Conservation (phyloP, 148 eudicot genomes). For the Agrostemma githago region DNA sequence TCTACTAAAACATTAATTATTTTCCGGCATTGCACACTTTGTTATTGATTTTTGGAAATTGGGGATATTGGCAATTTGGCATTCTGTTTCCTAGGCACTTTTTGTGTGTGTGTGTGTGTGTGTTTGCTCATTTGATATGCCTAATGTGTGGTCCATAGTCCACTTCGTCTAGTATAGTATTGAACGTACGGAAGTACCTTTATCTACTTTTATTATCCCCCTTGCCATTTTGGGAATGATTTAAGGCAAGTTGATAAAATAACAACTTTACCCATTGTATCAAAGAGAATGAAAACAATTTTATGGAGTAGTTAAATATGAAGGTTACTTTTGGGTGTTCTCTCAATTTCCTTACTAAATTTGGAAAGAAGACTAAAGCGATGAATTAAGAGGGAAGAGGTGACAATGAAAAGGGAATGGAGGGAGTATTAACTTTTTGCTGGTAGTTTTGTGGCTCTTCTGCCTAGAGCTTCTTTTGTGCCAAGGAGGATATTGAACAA, state of each 20-base stretch:
- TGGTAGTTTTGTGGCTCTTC: neutral
- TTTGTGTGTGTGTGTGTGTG: neutral
- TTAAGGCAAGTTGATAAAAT: too few relatives aligned
- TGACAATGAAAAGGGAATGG: too few relatives aligned
- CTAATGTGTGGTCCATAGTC: neutral
- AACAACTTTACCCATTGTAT: too few relatives aligned
- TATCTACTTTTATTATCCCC: too few relatives aligned
- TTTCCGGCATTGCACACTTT: neutral
- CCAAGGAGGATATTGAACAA: neutral
- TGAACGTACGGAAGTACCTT: neutral
- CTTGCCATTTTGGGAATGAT: too few relatives aligned
- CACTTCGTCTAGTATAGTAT: neutral
- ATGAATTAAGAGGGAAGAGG: too few relatives aligned
- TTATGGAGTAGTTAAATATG: too few relatives aligned
- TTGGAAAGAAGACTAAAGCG: too few relatives aligned
- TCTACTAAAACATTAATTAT: conserved; percentile 5
- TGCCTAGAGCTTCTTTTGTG: neutral
- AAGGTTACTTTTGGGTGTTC: too few relatives aligned
- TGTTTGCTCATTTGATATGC: neutral
- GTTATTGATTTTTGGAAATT: neutral
- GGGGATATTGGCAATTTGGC: neutral
- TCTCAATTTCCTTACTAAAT: too few relatives aligned
- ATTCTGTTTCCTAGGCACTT: neutral
- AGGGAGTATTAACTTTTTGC: neutral
- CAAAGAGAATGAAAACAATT: too few relatives aligned